These are phyloP conservation scores for Westerdykella sp. DNA, from an alignment of 2,329 filamentous ascomycete genomes.

Conservation along the genomic window DNA sequence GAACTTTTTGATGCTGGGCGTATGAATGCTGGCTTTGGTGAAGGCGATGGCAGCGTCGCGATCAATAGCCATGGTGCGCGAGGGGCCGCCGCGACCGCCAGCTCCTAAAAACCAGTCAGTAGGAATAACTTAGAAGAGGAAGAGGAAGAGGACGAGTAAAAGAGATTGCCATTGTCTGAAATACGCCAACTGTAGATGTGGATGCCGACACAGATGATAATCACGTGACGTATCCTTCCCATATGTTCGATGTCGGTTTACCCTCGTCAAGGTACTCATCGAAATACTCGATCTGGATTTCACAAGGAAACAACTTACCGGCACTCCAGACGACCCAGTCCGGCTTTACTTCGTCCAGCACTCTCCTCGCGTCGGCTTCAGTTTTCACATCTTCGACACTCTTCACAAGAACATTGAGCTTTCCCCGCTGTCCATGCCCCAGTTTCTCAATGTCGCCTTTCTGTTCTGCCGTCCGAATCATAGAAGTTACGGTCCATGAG, in stretches of 20 bases:
- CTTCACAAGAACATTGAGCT: slow-evolving; percentile 61
- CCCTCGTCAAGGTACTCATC: too few relatives aligned
- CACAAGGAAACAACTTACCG: slow-evolving; percentile 40
- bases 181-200: too few relatives aligned
- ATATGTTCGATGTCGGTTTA: too few relatives aligned
- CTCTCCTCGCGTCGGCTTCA: slow-evolving; percentile 54
- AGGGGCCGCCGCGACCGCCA: slow-evolving; percentile 49
- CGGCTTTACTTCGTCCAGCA: slow-evolving; percentile 56
- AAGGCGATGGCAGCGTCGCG: slow-evolving; percentile 51
- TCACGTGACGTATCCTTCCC: too few relatives aligned
- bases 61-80: slow-evolving; percentile 49
- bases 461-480: slow-evolving; percentile 70
- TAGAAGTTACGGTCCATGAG: slow-evolving; percentile 70
- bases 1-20: slow-evolving; percentile 47
- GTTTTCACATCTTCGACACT: slow-evolving; percentile 66
- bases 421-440: slow-evolving; percentile 53
- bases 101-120: slow-evolving; percentile 37
- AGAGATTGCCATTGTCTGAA: background rate
- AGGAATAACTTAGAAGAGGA: background rate
- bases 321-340: slow-evolving; percentile 66
- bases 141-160: background rate
- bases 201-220: too few relatives aligned
- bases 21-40: slow-evolving; percentile 44
- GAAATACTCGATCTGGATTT: background rate
- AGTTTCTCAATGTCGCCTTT: slow-evolving; percentile 57